A percentile compares a stretch with the other conserved stretches of the same genome.
Conservation (phyloP, 2,329 filamentous ascomycete species). For the Diaporthe nobilis region DNA sequence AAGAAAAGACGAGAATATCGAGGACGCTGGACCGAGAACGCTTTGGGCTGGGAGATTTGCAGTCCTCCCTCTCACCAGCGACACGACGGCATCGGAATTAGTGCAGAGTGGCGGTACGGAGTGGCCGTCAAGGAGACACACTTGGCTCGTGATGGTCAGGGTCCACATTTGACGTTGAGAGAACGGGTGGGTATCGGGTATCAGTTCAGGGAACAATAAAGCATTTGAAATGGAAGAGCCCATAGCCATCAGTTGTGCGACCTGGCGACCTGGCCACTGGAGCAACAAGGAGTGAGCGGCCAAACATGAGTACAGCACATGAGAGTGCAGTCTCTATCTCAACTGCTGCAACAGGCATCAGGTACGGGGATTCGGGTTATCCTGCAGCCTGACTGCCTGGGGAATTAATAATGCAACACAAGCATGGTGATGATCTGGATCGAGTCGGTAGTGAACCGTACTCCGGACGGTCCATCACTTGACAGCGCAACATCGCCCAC, state of each 20-base stretch:
- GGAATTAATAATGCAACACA: slow-evolving; percentile 30
- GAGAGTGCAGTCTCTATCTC: not conserved
- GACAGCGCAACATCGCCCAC: slow-evolving; percentile 27
- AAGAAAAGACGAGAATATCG: not conserved
- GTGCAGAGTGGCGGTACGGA: slow-evolving; percentile 24
- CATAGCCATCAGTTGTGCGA: not conserved
- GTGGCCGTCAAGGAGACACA: slow-evolving; percentile 25
- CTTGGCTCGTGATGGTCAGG: slow-evolving; percentile 21
- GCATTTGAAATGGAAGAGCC: not conserved
- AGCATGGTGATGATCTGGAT: slow-evolving; percentile 6
- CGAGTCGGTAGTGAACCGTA: slow-evolving; percentile 27
- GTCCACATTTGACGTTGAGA: slow-evolving; percentile 3
- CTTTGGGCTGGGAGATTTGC: not conserved
- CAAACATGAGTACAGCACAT: not conserved
- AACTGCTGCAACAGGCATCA: not conserved
- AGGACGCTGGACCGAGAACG: not conserved
- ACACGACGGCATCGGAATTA: not conserved
- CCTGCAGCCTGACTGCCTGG: slow-evolving; percentile 22
- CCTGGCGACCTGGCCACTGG: not conserved
- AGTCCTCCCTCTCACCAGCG: not conserved
- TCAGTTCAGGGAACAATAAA: not conserved
- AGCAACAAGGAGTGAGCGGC: not conserved
- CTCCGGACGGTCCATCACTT: slow-evolving; percentile 23
- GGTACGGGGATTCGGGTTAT: slow-evolving; percentile 5
- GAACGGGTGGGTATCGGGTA: slow-evolving; percentile 3